A percentile compares a stretch with the other conserved stretches of the same genome.
Evolutionary conservation across 441 rosid species (phyloP).

Genomic region (Geranium incanum): DNA sequence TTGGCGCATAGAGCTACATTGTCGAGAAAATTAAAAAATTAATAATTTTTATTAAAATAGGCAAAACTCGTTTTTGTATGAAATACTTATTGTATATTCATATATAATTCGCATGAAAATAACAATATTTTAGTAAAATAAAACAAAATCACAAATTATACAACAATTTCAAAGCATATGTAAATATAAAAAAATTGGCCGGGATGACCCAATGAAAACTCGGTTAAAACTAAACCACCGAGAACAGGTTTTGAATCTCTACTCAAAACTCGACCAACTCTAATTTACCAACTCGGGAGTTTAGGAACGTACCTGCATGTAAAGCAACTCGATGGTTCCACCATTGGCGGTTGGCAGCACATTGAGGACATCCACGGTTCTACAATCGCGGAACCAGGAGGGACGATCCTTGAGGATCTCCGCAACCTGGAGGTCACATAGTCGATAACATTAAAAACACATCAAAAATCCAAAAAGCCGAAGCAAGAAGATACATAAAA

Average conservation of each 20-base stretch:
- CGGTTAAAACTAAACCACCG: too few relatives aligned
- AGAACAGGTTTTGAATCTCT: too few relatives aligned
- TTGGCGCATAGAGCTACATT: constrained; percentile 78
- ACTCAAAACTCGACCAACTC: too few relatives aligned
- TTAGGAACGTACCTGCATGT: constrained; percentile 59
- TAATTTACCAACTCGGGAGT: neutral
- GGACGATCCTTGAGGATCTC: constrained; percentile 98
- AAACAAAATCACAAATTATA: too few relatives aligned
- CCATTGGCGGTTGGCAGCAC: constrained; percentile 93
- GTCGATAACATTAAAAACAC: neutral
- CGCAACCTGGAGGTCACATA: constrained; percentile 48
- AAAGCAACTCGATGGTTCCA: constrained; percentile 87
- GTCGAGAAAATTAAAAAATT: constrained; percentile 13
- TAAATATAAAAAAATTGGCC: too few relatives aligned
- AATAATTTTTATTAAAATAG: neutral
- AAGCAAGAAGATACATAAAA: neutral
- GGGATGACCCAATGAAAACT: too few relatives aligned
- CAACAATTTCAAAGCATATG: too few relatives aligned
- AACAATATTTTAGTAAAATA: too few relatives aligned
- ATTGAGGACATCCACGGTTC: constrained; percentile 96
- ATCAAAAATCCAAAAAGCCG: neutral
- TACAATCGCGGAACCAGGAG: constrained; percentile 97
- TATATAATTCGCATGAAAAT: too few relatives aligned
- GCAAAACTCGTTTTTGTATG: neutral
- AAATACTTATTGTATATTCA: too few relatives aligned